Evolutionary conservation across 176 grass and related monocot species (phyloP).

Genomic region (Puccinellia tenuiflora): DNA sequence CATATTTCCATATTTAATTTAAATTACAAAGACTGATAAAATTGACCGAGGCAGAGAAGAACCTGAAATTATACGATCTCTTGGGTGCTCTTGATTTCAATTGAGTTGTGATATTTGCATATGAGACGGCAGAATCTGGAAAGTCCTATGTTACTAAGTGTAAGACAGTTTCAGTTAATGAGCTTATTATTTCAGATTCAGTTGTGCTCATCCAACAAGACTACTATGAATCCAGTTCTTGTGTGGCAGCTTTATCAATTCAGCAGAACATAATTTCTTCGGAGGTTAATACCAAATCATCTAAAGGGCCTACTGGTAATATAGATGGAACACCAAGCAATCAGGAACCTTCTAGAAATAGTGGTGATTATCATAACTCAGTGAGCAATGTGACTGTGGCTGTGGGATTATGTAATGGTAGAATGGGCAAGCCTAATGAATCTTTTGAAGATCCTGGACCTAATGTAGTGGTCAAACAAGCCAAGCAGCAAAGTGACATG

Average conservation of each 20-base stretch:
- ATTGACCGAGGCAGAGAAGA: slow-evolving; percentile 81
- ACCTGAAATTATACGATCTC: slow-evolving; percentile 90
- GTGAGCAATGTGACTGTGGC: neutral
- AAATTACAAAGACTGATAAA: slow-evolving; percentile 94
- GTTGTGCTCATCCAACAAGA: too few species aligned
- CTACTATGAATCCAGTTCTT: neutral
- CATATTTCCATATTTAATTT: too few species aligned
- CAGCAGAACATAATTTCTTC: neutral
- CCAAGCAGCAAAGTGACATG: neutral
- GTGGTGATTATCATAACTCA: neutral
- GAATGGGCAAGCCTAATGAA: neutral
- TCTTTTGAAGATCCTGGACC: neutral
- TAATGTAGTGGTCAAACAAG: slow-evolving; percentile 1
- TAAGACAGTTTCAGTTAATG: too few species aligned
- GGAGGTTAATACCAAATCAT: neutral
- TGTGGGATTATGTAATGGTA: neutral
- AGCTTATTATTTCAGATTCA: too few species aligned
- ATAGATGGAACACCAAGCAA: neutral
- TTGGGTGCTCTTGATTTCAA: slow-evolving; percentile 96
- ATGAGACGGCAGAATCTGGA: too few species aligned
- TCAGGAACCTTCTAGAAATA: too few species aligned
- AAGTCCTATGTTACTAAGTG: too few species aligned
- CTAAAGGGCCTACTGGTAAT: neutral
- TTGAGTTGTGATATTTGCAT: slow-evolving; percentile 81
- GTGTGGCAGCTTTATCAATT: neutral